Evolutionary conservation across 768 basidiomycete genomes (phyloP).

Genomic region (Ramaria sp.): DNA sequence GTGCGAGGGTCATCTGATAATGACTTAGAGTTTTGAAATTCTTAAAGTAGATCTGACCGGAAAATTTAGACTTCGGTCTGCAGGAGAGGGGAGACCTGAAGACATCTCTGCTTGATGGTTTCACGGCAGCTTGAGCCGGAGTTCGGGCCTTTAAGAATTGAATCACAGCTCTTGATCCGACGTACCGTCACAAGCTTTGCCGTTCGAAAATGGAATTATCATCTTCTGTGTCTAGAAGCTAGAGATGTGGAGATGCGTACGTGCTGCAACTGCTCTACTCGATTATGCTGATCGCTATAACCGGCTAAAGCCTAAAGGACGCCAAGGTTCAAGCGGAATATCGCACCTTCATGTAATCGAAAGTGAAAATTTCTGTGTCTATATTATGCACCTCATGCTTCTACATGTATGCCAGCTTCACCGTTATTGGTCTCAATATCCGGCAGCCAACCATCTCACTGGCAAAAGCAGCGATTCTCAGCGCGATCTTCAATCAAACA

Average conservation of each 20-base stretch:
- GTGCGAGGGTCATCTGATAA: conserved; percentile 32
- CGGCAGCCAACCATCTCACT: conserved; percentile 14
- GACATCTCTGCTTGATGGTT: no score
- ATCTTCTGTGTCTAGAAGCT: conserved; percentile 67
- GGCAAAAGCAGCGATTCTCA: conserved; percentile 16
- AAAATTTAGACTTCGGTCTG: neutral
- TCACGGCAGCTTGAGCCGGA: no score
- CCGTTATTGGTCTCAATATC: conserved; percentile 31
- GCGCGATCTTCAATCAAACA: conserved; percentile 50
- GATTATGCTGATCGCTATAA: conserved; percentile 1
- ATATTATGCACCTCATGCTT: neutral
- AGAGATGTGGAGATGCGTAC: conserved; percentile 63
- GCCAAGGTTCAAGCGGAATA: conserved; percentile 54
- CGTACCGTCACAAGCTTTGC: neutral
- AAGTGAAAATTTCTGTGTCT: conserved; percentile 32
- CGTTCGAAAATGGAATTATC: conserved; percentile 42
- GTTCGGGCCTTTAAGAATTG: no score
- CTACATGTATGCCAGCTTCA: conserved; percentile 29
- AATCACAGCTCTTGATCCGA: no score
- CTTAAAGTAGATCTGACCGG: neutral
- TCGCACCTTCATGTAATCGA: conserved; percentile 48
- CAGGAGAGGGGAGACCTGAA: neutral
- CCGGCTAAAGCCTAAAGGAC: conserved; percentile 49
- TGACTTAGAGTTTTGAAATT: no score
- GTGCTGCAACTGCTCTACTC: conserved; percentile 17